phyloP scores from a whole-genome alignment of 2,329 filamentous ascomycete genomes.

The Pyrenochaeta sp. region DNA sequence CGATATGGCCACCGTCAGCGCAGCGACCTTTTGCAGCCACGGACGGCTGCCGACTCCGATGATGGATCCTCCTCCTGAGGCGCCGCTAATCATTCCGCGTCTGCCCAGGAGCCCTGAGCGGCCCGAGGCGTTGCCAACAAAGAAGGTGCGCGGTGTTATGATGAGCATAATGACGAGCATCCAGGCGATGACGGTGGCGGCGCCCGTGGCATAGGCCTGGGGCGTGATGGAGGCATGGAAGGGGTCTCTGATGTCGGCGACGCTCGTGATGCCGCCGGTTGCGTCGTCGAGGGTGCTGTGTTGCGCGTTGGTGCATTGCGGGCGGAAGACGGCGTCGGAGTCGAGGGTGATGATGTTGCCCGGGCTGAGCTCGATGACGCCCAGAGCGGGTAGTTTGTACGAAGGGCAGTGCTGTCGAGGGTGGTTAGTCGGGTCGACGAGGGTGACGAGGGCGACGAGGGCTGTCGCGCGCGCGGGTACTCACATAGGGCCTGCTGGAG shows the following conservation, averaged over 20 bases:
- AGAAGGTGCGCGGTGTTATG: conserved; percentile 92
- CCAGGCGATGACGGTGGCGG: conserved; percentile 89
- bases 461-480: conserved; percentile 21
- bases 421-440: conserved; percentile 36
- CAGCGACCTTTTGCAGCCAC: conserved; percentile 82
- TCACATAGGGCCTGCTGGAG: conserved; percentile 42
- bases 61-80: conserved; percentile 67
- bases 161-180: conserved; percentile 93
- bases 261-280: conserved; percentile 52
- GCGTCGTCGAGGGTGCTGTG: conserved; percentile 50
- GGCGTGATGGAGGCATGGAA: conserved; percentile 96
- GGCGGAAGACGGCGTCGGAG: conserved; percentile 67
- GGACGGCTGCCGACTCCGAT: conserved; percentile 90
- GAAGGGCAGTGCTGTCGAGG: conserved; percentile 64
- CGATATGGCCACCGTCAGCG: conserved; percentile 75
- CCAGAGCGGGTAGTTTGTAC: conserved; percentile 68
- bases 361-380: conserved; percentile 62
- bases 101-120: conserved; percentile 78
- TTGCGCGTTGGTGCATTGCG: conserved; percentile 60
- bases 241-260: conserved; percentile 78
- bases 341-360: conserved; percentile 67
- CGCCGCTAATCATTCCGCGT: conserved; percentile 84
- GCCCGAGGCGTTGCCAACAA: conserved; percentile 75
- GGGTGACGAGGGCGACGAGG: too few species aligned
- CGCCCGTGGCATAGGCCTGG: conserved; percentile 90